These are phyloP conservation scores for Podila epigama DNA, from an alignment of 192 early-diverging fungal species.

Conservation along the genomic window DNA sequence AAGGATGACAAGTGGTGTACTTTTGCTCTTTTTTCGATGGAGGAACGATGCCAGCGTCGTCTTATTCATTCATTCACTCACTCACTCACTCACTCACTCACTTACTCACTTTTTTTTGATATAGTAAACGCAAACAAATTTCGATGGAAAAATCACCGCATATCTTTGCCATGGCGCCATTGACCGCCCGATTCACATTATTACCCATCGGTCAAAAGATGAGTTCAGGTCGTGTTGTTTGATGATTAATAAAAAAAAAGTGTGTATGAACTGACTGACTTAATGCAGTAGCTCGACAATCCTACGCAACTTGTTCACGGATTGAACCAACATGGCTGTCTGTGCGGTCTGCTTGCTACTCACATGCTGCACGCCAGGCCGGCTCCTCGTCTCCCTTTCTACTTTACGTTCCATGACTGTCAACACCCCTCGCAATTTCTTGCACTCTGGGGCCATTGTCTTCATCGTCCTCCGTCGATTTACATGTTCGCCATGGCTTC, in stretches of 20 bases:
- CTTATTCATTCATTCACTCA: too few species aligned
- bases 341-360: not conserved
- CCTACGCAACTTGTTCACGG: slow-evolving; percentile 21
- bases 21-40: not conserved
- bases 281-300: slow-evolving; percentile 23
- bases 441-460: slow-evolving; percentile 25
- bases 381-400: slow-evolving; percentile 16
- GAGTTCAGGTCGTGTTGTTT: slow-evolving; percentile 20
- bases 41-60: too few species aligned
- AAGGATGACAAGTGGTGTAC: not conserved
- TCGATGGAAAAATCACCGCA: slow-evolving; percentile 58
- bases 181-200: slow-evolving; percentile 63
- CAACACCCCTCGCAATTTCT: slow-evolving; percentile 32
- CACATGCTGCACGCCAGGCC: not conserved
- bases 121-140: slow-evolving; percentile 50
- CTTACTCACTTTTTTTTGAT: not conserved
- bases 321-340: slow-evolving; percentile 3
- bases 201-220: slow-evolving; percentile 62
- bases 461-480: slow-evolving; percentile 7
- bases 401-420: slow-evolving; percentile 42
- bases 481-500: slow-evolving; percentile 12
- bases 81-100: not conserved
- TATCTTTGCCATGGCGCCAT: slow-evolving; percentile 60
- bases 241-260: not conserved
- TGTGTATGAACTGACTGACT: not conserved